Evolutionary conservation across 2,329 filamentous ascomycete species (phyloP).

Genomic region (Diplocarpon rosae): DNA sequence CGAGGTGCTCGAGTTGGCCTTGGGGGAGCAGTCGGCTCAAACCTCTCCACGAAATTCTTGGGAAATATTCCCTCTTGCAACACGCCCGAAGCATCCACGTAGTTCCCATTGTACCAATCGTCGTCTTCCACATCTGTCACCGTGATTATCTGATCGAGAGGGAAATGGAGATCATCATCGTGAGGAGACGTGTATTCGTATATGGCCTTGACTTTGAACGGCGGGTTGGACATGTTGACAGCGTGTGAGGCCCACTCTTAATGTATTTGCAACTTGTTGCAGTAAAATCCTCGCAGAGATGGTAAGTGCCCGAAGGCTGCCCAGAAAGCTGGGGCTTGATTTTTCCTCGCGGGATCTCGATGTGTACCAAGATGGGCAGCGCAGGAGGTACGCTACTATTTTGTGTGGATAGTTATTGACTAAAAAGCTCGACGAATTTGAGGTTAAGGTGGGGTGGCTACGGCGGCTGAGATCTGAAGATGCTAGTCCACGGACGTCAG

Average conservation of each 20-base stretch:
- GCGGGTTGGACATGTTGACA: conserved; percentile 52
- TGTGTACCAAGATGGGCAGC: neutral
- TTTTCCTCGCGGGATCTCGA: conserved; percentile 8
- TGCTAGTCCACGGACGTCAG: conserved; percentile 26
- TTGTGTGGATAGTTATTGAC: conserved; percentile 16
- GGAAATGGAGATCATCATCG: conserved; percentile 88
- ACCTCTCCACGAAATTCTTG: conserved; percentile 94
- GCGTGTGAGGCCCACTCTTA: conserved; percentile 25
- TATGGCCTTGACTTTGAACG: conserved; percentile 90
- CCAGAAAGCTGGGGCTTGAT: conserved; percentile 6
- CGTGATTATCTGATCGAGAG: conserved; percentile 77
- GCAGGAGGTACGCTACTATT: neutral
- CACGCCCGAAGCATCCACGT: conserved; percentile 61
- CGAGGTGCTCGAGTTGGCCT: conserved; percentile 64
- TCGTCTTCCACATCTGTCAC: conserved; percentile 86
- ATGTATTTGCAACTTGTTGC: conserved; percentile 10
- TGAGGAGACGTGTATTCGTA: conserved; percentile 91
- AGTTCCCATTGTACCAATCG: conserved; percentile 91
- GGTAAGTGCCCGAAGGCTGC: conserved; percentile 12
- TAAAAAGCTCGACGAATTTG: conserved; percentile 9
- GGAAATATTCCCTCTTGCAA: conserved; percentile 85
- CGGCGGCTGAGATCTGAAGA: conserved; percentile 14
- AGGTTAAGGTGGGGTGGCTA: conserved; percentile 13
- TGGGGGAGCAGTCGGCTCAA: conserved; percentile 82
- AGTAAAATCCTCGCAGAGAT: conserved; percentile 15